Percentiles rank a stretch among this genome's conserved stretches.
Conservation (phyloP, 306 rosid genomes). For the Sechiopsis laciniata region DNA sequence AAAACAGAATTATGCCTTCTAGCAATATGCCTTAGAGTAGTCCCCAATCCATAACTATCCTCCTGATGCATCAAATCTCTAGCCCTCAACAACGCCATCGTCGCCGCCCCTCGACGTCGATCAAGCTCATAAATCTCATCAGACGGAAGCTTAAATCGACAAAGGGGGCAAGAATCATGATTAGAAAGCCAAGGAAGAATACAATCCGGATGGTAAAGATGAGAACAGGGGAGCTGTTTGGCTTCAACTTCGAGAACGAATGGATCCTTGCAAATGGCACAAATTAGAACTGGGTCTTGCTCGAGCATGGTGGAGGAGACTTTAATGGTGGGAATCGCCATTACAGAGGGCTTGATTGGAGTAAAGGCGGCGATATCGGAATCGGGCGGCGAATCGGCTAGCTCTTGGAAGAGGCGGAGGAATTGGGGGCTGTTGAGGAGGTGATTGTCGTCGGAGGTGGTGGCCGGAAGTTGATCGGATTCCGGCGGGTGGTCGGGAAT, state of each 20-base stretch:
- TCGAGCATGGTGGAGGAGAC: conserved; percentile 39
- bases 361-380: background rate
- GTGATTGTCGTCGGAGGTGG: conserved; percentile 22
- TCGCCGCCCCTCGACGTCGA: conserved; percentile 14
- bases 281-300: conserved; percentile 36
- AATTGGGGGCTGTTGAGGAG: conserved; percentile 34
- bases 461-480: background rate
- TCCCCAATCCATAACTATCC: conserved; percentile 47
- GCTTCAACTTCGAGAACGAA: conserved; percentile 37
- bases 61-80: conserved; percentile 46
- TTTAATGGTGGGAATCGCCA: conserved; percentile 29
- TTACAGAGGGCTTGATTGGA: conserved; percentile 29
- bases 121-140: conserved; percentile 22
- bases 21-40: conserved; percentile 56
- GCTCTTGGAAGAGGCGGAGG: conserved; percentile 39
- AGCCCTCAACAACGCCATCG: conserved; percentile 35
- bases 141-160: conserved; percentile 46
- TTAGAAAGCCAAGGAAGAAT: conserved; percentile 72
- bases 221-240: conserved; percentile 67
- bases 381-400: conserved; percentile 24
- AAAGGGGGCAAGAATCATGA: conserved; percentile 71
- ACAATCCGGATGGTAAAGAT: conserved; percentile 69
- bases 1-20: conserved; percentile 36
- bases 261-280: conserved; percentile 68
- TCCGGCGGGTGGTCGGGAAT: too few species aligned